Base-by-base conservation (phyloP, 179 eudicot species). In the Heliamphora pulchella region DNA sequence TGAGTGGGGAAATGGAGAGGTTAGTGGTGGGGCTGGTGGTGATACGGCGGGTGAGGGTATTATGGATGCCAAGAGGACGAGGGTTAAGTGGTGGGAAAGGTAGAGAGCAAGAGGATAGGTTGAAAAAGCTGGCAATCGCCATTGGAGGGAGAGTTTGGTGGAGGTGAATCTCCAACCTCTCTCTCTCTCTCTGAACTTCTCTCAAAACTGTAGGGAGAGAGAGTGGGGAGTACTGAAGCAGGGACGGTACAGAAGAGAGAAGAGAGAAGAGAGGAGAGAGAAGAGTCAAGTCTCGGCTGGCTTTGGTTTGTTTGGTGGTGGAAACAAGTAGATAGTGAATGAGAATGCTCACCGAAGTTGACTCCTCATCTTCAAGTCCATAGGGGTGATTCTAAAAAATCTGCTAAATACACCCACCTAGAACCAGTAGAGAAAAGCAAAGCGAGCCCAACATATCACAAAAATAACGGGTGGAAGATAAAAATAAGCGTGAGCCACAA, bases 101-200 rank as follows among this genome's bases (percentile, higher is more conserved):
- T 2, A 61, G 46, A 47, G 61, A 58, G 20, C 11, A 72, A 20
- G 79, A 1, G 65, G 83, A 74, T 31, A 79, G 76, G 76, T 66
- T 63, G 41, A 84, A 68, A 46, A 74, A 67, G 55, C 77, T 55
- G 80, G 82, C 51, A 64, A 83, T 68, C 18, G 86, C 80, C 86
- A 81, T 78, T 75, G 76, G 39, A 17, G 70, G 5, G n/a, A 55
- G 55, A 20, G 77, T 63, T 22, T 8, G 78, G 47, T 44, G 55
- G 53, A 48, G 66, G 50, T n/a, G 79, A 18, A 2, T 4, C 46
- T 63, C 47, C 71, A 3, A 47, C 0, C 70, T 74, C 41, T 76
- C 79, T 76, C 64, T 31, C 8, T 3, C 20, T 17, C 18, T 4
- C 7, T 5, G 3, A 17, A 20, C 8, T 10, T 61, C 22, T 0